Conservation (phyloP, 129 eudicot species). For the Artemisia tridentata region DNA sequence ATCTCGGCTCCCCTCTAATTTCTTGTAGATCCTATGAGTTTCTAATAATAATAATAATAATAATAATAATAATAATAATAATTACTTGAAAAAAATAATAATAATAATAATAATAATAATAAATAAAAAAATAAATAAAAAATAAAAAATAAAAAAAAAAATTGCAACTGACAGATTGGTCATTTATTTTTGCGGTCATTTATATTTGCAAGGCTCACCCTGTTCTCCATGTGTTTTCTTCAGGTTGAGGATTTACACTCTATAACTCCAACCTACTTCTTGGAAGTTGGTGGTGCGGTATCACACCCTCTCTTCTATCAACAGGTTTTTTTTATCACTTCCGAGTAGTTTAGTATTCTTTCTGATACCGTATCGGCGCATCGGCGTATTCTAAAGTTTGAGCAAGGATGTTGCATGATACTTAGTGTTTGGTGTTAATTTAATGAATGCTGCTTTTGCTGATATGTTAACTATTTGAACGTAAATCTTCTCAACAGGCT, state of each 20-base stretch:
- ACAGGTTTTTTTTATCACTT: conserved; percentile 50
- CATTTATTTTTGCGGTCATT: not conserved
- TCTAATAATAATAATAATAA: no score
- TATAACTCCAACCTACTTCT: conserved; percentile 83
- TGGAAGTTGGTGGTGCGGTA: conserved; percentile 93
- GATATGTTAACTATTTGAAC: not conserved
- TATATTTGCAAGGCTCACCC: not conserved
- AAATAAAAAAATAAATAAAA: no score
- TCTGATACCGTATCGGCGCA: not conserved
- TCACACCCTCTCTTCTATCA: conserved; percentile 91
- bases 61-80: no score
- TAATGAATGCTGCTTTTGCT: not conserved
- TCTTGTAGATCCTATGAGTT: no score
- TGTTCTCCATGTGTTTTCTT: conserved; percentile 10
- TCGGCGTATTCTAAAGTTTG: not conserved
- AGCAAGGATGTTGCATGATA: not conserved
- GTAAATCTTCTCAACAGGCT: conserved; percentile 60
- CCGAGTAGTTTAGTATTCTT: not conserved
- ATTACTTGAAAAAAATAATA: no score
- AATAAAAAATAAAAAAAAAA: not conserved
- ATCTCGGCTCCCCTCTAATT: no score
- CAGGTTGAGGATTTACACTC: conserved; percentile 97
- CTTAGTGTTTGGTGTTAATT: no score
- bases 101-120: no score
- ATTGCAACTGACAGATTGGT: not conserved